These are phyloP conservation scores for Thamnidium elegans DNA, from an alignment of 192 early-diverging fungal genomes.

Conservation along the genomic window DNA sequence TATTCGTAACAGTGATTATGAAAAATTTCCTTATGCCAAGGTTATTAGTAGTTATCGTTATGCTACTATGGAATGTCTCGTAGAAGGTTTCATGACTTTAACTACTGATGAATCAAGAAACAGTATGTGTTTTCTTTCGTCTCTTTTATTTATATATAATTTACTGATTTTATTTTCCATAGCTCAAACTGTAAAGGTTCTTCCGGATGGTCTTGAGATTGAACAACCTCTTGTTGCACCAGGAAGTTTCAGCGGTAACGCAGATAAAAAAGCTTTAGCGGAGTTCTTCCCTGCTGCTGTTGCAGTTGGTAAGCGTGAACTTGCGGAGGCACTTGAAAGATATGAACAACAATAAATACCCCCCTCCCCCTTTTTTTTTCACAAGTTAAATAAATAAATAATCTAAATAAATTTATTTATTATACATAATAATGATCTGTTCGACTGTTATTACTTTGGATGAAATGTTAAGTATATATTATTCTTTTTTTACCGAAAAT, in stretches of 20 bases:
- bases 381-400: no score
- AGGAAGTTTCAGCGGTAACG: background rate
- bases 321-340: constrained; percentile 6
- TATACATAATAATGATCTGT: no score
- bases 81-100: constrained; percentile 25
- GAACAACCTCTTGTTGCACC: background rate
- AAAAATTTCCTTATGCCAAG: background rate
- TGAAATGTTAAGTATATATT: no score
- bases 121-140: constrained; percentile 6
- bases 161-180: background rate
- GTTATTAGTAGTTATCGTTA: constrained; percentile 4
- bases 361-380: no score
- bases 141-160: background rate
- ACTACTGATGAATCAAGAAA: constrained; percentile 23
- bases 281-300: constrained; percentile 1
- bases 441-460: no score
- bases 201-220: constrained; percentile 20
- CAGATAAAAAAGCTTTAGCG: background rate
- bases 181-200: constrained; percentile 20
- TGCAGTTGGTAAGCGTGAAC: background rate
- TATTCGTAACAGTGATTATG: background rate
- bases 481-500: no score
- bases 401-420: no score
- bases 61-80: constrained; percentile 18
- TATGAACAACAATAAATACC: background rate